phyloP scores from a whole-genome alignment of 2,329 filamentous ascomycete genomes.

The Colletotrichum tofieldiae region DNA sequence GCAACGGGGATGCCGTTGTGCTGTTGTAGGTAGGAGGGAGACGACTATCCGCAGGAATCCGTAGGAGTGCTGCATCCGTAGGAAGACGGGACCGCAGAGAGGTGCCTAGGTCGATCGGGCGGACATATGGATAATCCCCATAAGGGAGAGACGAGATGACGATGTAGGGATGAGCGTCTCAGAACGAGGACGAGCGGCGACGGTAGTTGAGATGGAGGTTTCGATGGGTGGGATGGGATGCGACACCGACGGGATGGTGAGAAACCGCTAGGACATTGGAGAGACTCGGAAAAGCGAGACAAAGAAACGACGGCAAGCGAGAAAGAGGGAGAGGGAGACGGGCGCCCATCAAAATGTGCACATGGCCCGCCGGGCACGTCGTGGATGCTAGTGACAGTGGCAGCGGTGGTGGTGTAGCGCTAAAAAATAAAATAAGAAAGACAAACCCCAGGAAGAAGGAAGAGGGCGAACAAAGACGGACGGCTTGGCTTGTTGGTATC shows the following conservation, averaged over 20 bases:
- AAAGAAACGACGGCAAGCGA: neutral
- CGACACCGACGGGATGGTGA: neutral
- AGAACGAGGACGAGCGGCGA: conserved; percentile 1
- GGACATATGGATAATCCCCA: neutral
- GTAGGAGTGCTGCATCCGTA: neutral
- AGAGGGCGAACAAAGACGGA: neutral
- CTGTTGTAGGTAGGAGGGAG: neutral
- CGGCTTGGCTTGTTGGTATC: neutral
- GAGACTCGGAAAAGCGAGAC: neutral
- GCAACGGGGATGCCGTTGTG: neutral
- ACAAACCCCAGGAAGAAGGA: no score
- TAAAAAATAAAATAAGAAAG: neutral
- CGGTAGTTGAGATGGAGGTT: conserved; percentile 10
- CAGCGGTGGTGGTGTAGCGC: neutral
- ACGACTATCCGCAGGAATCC: no score
- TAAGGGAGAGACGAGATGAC: conserved; percentile 15
- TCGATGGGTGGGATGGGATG: conserved; percentile 1
- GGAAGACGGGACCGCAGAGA: neutral
- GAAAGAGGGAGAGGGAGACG: neutral
- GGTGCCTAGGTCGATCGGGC: neutral
- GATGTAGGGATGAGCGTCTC: neutral
- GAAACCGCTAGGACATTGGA: neutral
- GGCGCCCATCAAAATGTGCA: neutral
- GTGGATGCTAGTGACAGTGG: neutral
- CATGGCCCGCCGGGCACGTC: neutral